These are phyloP conservation scores for Pestalotiopsis sp. DNA, from an alignment of 2,329 filamentous ascomycete species.

Conservation along the genomic window DNA sequence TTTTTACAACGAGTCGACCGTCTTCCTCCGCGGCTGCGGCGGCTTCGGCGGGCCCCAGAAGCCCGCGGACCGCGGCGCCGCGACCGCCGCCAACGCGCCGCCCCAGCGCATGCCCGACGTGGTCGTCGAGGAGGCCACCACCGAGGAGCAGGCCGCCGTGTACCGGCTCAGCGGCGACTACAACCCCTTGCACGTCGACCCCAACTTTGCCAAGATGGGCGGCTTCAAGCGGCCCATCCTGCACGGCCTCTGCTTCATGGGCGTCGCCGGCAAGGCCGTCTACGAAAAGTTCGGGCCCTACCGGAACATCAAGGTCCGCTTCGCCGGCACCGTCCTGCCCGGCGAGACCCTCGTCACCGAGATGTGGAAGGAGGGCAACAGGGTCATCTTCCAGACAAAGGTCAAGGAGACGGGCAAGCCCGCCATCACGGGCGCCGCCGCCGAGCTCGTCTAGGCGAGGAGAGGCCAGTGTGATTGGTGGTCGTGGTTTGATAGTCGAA, in stretches of 20 bases:
- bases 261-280: conserved; percentile 87
- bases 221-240: conserved; percentile 94
- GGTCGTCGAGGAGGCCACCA: conserved; percentile 83
- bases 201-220: conserved; percentile 89
- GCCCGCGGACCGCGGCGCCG: conserved; percentile 74
- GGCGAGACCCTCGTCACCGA: conserved; percentile 90
- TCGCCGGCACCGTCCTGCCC: conserved; percentile 82
- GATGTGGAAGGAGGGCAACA: conserved; percentile 88
- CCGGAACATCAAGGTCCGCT: conserved; percentile 91
- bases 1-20: conserved; percentile 96
- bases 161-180: conserved; percentile 94
- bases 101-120: conserved; percentile 78
- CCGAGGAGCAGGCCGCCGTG: conserved; percentile 86
- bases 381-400: conserved; percentile 81
- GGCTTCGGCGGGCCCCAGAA: conserved; percentile 87
- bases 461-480: background rate
- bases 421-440: conserved; percentile 79
- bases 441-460: conserved; percentile 61
- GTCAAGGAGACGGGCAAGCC: conserved; percentile 93
- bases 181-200: conserved; percentile 96
- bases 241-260: conserved; percentile 96
- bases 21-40: conserved; percentile 88
- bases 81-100: conserved; percentile 77
- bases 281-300: conserved; percentile 80
- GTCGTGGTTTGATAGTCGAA: background rate